These are phyloP conservation scores for Sporothrix curviconia DNA, from an alignment of 2,329 filamentous ascomycete genomes.

Conservation along the genomic window DNA sequence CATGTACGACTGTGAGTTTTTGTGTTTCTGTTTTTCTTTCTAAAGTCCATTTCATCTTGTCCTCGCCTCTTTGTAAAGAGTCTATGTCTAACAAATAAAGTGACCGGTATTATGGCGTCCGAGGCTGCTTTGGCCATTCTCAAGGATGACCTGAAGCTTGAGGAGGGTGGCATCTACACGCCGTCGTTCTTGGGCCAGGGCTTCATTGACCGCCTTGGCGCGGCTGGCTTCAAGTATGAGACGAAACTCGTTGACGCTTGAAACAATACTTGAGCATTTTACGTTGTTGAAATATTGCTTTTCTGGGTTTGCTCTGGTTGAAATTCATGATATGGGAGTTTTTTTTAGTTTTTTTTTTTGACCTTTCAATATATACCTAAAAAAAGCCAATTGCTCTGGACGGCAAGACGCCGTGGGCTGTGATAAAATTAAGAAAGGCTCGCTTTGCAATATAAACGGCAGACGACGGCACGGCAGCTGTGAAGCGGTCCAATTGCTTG, in stretches of 20 bases:
- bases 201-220: conserved; percentile 56
- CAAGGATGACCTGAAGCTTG: conserved; percentile 52
- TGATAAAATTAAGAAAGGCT: too few relatives aligned
- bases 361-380: not conserved
- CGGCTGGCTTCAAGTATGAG: conserved; percentile 58
- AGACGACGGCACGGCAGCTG: too few relatives aligned
- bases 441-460: too few relatives aligned
- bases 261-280: not conserved
- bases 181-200: conserved; percentile 63
- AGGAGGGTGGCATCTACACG: conserved; percentile 62
- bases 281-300: not conserved
- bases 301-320: not conserved
- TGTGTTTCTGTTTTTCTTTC: not conserved
- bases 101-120: conserved; percentile 58
- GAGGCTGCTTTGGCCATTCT: conserved; percentile 61
- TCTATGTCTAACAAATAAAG: conserved; percentile 31
- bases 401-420: too few relatives aligned
- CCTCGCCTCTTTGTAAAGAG: not conserved
- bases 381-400: not conserved
- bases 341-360: not conserved
- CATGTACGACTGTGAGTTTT: conserved; percentile 57
- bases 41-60: not conserved
- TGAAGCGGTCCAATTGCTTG: too few relatives aligned
- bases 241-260: conserved; percentile 31
- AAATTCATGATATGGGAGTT: too few relatives aligned